Conservation (phyloP, 2,329 filamentous ascomycete genomes). For the Annulohypoxylon truncatum region DNA sequence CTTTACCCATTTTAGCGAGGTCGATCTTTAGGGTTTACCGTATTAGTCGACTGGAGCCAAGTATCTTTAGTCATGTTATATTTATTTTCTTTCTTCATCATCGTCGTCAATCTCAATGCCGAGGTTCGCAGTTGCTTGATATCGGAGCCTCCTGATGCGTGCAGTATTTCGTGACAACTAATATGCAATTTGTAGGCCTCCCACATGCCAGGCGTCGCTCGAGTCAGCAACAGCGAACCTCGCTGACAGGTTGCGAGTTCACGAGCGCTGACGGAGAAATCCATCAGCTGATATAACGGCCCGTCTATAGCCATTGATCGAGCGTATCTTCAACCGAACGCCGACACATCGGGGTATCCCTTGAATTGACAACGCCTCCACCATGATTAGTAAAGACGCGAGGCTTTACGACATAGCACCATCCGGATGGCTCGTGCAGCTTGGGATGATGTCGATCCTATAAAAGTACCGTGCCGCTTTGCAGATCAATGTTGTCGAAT, state of each 20-base stretch:
- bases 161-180: not conserved
- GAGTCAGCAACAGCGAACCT: not conserved
- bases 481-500: not conserved
- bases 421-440: not conserved
- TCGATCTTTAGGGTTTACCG: conserved; percentile 5
- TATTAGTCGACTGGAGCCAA: conserved; percentile 9
- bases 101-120: not conserved
- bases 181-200: conserved; percentile 15
- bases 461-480: not conserved
- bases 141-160: not conserved
- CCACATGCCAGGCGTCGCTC: conserved; percentile 1
- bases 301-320: not conserved
- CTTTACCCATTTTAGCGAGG: conserved; percentile 18
- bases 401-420: not conserved
- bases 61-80: conserved; percentile 5
- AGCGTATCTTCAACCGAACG: not conserved
- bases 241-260: conserved; percentile 3
- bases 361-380: not conserved
- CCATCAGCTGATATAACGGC: conserved; percentile 13
- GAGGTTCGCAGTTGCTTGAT: not conserved
- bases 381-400: not conserved
- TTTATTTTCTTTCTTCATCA: not conserved
- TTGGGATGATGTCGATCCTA: not conserved
- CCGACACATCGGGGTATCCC: not conserved
- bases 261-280: not conserved